Base-by-base conservation (phyloP, 768 basidiomycete genomes). In the Boletus insuetus region DNA sequence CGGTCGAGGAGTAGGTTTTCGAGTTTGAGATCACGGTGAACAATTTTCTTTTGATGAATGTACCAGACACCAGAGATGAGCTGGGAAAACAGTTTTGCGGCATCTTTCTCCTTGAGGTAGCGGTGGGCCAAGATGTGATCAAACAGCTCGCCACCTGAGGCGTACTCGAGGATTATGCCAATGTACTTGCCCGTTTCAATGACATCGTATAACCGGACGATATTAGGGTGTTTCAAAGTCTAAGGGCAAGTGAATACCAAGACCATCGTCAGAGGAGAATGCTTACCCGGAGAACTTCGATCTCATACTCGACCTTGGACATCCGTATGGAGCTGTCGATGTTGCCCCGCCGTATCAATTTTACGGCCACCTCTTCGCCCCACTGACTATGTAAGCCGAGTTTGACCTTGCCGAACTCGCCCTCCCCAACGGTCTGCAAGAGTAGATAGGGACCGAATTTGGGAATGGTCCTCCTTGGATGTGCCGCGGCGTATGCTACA, bases 171-270 rank as follows among this genome's bases (percentile, higher is more conserved):
- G 63, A 99, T 96, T 68, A 99, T 99, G 37, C 97, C 97, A 64
- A 99, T 98, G 75, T 98, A 98, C 73, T 97, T 98, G 79, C 98
- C 97, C 1, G 97, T 98, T 72, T 98, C 95, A 62, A 99, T 97
- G 20, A 98, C 95, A 68, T 99, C 97, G 81, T 96, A 98, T 43
- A 98, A 77, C 11, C 94, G 87, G 35, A 98, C 97, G 73, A 99
- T 98, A 71, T 98, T 98, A 0, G 97, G 97, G 62, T 99, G 97
- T 69, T 94, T 93, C 56, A 99, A 82, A 52, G 83, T 85, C 95
- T 98, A 68, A 10, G 63, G 37, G 40, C 7, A 16, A n/a, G 58
- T 68, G 6, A 58, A 31, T n/a, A 46, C 50, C 43, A 10, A 34
- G 49, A 19, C 24, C 31, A 53, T 46, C 17, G 49, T 44, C 29